These are phyloP conservation scores for Solanum bukasovii DNA, from an alignment of 257 asterid genomes.

Conservation along the genomic window DNA sequence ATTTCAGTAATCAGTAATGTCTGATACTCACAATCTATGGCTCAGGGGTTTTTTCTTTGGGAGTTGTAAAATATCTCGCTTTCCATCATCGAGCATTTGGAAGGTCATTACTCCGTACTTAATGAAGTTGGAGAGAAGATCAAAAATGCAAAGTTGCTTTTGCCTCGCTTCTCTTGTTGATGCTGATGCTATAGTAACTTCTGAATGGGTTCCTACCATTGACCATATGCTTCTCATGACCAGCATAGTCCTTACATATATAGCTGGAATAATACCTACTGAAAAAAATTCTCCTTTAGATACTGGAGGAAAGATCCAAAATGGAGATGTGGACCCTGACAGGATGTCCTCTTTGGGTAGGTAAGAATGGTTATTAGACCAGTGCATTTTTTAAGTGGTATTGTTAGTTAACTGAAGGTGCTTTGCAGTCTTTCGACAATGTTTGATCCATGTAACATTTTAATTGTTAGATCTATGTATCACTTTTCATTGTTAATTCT, in stretches of 20 bases:
- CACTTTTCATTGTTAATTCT: not conserved
- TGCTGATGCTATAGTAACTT: slow-evolving; percentile 28
- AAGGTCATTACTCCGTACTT: slow-evolving; percentile 16
- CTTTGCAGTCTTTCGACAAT: not conserved
- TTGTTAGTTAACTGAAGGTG: not conserved
- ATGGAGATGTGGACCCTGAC: slow-evolving; percentile 26
- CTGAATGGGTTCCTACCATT: slow-evolving; percentile 57
- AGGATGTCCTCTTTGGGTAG: slow-evolving; percentile 65
- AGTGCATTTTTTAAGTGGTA: slow-evolving; percentile 6
- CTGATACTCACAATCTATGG: not conserved
- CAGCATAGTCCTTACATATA: slow-evolving; percentile 57
- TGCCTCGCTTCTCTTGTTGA: slow-evolving; percentile 44
- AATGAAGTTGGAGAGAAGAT: slow-evolving; percentile 12
- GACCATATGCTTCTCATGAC: slow-evolving; percentile 73
- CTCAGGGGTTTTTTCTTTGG: slow-evolving; percentile 29
- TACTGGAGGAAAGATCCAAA: slow-evolving; percentile 19
- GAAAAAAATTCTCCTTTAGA: not conserved
- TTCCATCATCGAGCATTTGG: slow-evolving; percentile 17
- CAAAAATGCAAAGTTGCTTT: slow-evolving; percentile 23
- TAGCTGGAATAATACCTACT: slow-evolving; percentile 58
- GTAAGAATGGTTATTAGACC: slow-evolving; percentile 65
- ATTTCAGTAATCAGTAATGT: not conserved
- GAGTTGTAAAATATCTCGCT: slow-evolving; percentile 9
- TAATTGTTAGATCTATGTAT: not conserved
- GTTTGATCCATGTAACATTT: not conserved